Evolutionary conservation across 352 stramenopile genomes (phyloP).

Genomic region (Stephanocyclus meneghinianus): DNA sequence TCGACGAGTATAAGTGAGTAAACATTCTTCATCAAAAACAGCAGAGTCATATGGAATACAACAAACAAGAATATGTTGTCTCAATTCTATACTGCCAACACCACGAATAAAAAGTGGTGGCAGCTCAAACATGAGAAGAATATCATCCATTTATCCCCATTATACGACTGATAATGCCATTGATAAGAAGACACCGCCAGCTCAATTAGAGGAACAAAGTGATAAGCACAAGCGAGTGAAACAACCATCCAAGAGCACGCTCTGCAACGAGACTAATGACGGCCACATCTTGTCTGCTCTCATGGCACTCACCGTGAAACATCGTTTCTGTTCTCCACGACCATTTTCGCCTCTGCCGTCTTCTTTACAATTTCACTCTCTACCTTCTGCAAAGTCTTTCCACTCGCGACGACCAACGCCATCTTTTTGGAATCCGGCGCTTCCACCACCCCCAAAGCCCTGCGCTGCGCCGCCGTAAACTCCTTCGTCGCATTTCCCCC

Average conservation of each 20-base stretch:
- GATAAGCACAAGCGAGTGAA: too few relatives aligned
- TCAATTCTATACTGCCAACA: constrained; percentile 37
- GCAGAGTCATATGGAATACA: background rate
- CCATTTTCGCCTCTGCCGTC: constrained; percentile 21
- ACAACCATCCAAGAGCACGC: too few relatives aligned
- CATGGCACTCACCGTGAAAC: constrained; percentile 27
- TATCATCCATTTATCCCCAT: constrained; percentile 7
- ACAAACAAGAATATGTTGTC: background rate
- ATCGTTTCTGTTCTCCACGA: constrained; percentile 28
- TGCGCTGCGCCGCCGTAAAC: background rate
- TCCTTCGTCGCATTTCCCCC: background rate
- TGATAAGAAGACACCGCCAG: constrained; percentile 15
- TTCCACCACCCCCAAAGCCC: constrained; percentile 59
- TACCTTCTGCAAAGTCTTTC: constrained; percentile 44
- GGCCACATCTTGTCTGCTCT: background rate
- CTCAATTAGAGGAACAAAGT: constrained; percentile 22
- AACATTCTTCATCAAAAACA: background rate
- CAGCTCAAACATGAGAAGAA: constrained; percentile 42
- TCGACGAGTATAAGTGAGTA: background rate
- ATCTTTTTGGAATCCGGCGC: constrained; percentile 61
- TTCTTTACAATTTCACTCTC: constrained; percentile 27
- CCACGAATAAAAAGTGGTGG: constrained; percentile 13
- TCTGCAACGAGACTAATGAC: background rate
- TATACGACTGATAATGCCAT: constrained; percentile 11
- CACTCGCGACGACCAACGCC: constrained; percentile 40